These are phyloP conservation scores for Quercus glauca DNA, from an alignment of 306 rosid genomes.

Conservation along the genomic window DNA sequence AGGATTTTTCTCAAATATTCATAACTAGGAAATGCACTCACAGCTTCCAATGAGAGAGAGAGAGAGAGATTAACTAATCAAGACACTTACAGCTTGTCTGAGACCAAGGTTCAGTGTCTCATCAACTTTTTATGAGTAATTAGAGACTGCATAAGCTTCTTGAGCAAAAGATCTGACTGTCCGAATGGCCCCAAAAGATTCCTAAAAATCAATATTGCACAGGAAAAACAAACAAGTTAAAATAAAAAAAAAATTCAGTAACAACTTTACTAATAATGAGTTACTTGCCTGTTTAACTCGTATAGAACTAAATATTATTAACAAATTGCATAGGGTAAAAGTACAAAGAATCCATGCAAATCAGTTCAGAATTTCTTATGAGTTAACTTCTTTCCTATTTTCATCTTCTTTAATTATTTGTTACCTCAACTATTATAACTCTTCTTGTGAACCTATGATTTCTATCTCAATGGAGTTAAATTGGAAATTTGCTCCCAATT, in stretches of 20 bases:
- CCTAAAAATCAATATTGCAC: slow-evolving; percentile 18
- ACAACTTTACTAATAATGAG: background rate
- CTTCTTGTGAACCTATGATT: background rate
- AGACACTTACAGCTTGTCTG: slow-evolving; percentile 41
- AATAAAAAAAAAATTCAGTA: background rate
- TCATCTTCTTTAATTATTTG: background rate
- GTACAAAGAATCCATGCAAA: background rate
- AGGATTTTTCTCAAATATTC: background rate
- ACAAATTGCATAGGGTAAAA: background rate
- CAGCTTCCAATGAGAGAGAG: background rate
- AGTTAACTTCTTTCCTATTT: background rate
- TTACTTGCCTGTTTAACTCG: background rate
- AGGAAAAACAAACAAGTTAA: background rate
- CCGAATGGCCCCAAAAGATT: slow-evolving; percentile 47
- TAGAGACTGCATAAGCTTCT: slow-evolving; percentile 34
- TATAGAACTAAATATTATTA: background rate
- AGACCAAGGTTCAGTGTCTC: slow-evolving; percentile 44
- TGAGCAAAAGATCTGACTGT: slow-evolving; percentile 51
- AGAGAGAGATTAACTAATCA: background rate
- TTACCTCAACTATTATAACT: background rate
- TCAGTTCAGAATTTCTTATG: background rate
- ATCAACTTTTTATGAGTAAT: slow-evolving; percentile 48
- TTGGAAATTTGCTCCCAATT: background rate
- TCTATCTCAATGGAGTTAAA: background rate
- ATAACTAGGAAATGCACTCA: background rate